Evolutionary conservation across 2,329 filamentous ascomycete genomes (phyloP).

Genomic region (Decorospora gaudefroyi): DNA sequence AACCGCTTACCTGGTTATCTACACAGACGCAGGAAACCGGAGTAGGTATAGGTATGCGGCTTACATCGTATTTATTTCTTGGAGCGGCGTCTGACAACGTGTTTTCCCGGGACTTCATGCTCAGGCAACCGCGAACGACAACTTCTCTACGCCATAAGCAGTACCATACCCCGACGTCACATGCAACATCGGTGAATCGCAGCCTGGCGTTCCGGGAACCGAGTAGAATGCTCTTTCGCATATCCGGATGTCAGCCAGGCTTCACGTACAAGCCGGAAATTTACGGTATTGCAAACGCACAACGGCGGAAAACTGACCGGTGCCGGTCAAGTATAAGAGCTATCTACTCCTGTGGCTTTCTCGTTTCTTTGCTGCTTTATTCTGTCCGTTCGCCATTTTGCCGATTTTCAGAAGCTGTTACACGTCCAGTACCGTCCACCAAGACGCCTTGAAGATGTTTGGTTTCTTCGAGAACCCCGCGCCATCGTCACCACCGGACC

Average conservation of each 20-base stretch:
- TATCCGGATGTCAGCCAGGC: constrained; percentile 1
- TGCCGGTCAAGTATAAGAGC: too few species aligned
- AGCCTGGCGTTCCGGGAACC: not conserved
- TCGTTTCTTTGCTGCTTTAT: not conserved
- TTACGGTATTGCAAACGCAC: not conserved
- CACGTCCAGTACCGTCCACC: not conserved
- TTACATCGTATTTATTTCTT: too few species aligned
- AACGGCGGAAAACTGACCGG: too few species aligned
- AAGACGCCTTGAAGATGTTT: constrained; percentile 10
- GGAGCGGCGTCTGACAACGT: too few species aligned
- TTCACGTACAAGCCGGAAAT: not conserved
- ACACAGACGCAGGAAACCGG: too few species aligned
- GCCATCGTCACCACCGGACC: constrained; percentile 22
- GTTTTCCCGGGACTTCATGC: too few species aligned
- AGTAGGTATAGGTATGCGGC: too few species aligned
- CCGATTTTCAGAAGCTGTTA: not conserved
- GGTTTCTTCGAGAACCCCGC: constrained; percentile 9
- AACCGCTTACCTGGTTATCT: too few species aligned
- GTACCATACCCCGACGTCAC: not conserved
- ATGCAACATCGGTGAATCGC: not conserved
- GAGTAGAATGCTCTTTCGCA: not conserved
- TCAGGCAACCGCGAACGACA: not conserved
- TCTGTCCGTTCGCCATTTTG: too few species aligned
- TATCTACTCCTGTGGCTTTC: not conserved
- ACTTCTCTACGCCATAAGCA: too few species aligned